These are phyloP conservation scores for Vitis riparia DNA, from an alignment of 164 flowering plant genomes.

Conservation along the genomic window DNA sequence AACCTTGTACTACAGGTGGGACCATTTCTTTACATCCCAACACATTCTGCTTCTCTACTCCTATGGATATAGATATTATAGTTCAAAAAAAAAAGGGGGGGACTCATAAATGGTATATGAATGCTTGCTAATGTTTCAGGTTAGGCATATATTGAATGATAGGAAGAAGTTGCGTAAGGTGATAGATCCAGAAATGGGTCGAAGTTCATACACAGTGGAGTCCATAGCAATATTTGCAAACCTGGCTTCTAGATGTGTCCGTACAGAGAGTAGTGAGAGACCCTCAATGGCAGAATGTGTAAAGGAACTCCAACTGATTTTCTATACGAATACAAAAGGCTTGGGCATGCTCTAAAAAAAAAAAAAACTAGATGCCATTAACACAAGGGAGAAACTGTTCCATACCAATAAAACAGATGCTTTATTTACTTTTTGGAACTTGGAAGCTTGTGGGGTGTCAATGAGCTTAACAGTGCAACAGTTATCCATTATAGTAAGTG, in stretches of 20 bases:
- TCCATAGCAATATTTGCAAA: conserved; percentile 83
- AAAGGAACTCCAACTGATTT: conserved; percentile 68
- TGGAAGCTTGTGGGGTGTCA: no score
- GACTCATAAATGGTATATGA: not conserved
- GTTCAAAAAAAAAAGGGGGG: no score
- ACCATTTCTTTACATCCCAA: not conserved
- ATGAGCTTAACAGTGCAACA: no score
- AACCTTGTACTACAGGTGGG: conserved; percentile 83
- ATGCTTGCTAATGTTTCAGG: conserved; percentile 43
- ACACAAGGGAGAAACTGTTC: conserved; percentile 3
- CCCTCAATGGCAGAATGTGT: conserved; percentile 84
- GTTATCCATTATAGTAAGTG: no score
- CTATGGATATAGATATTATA: not conserved
- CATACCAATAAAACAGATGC: not conserved
- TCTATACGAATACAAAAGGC: conserved; percentile 61
- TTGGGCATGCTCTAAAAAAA: conserved; percentile 23
- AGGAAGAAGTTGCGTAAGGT: conserved; percentile 79
- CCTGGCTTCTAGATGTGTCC: conserved; percentile 89
- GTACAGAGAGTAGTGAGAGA: conserved; percentile 76
- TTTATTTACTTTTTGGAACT: not conserved
- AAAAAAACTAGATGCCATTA: conserved; percentile 8
- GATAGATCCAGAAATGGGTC: conserved; percentile 74
- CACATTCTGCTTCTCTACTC: not conserved
- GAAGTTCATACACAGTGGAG: conserved; percentile 74
- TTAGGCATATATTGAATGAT: conserved; percentile 70